Evolutionary conservation across 2,329 filamentous ascomycete species (phyloP), one percentile per base, ranked within the genome.

Genomic region (Arthrocladium fulminans): DNA sequence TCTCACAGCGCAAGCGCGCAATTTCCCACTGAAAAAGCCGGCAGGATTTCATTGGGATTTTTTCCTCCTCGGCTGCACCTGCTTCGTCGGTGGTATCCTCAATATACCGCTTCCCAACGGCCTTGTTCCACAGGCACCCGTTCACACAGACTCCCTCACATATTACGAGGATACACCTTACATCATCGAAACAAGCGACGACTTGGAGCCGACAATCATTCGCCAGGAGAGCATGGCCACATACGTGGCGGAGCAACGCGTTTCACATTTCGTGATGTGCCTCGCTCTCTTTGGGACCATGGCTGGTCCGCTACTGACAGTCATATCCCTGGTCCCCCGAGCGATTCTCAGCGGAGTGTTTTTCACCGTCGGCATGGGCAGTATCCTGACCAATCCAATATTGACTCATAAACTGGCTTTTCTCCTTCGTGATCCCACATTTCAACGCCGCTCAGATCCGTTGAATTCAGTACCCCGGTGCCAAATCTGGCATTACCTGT

Each of bases 21-120:
- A 76, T 22, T 79, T 74, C 41, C 76, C 76, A 0, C 64, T 80
- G 9, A 70, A 70, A 45, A 79, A 80, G 54, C 76, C 76, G 0
- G 75, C 74, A 0, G 76, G 76, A n/a, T 79, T 79, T 57, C 75
- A 79, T 58, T 79, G 76, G 75, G 76, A 79, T 59, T 72, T 79
- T 56, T 79, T 78, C 60, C 67, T 80, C 0, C 67, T 79, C 0
- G 76, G 76, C 5, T 68, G 71, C 51, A 78, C 76, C 0, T 77
- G 73, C 1, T 74, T 76, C 51, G 66, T 79, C 17, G 68, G 70
- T 2, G 75, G 74, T 0, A 68, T 80, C n/a, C 65, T 79, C 9
- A 75, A 74, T 2, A 68, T 79, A 5, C 76, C 76, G 0, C 68
- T 79, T 30, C 76, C 76, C 2, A 80, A 80, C 49, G 76, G 76